Percentiles rank a stretch among this genome's conserved stretches.
phyloP scores from a whole-genome alignment of 2,329 filamentous ascomycete species.

The Fusarium camptoceras region DNA sequence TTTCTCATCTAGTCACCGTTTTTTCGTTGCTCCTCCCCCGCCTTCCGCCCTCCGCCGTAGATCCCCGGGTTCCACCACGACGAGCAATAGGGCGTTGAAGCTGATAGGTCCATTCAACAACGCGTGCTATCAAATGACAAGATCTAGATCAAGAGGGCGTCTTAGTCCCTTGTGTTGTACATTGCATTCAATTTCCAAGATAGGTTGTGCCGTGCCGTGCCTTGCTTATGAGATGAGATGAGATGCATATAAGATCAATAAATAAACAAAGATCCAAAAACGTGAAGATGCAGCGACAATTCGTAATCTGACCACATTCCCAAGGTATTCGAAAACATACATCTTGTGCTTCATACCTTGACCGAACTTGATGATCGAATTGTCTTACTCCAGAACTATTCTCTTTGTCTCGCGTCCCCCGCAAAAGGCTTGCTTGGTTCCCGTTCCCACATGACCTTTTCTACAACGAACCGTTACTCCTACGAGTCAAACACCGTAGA shows the following conservation, averaged over 20 bases:
- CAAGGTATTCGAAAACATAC: background rate
- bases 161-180: slow-evolving; percentile 10
- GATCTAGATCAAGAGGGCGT: slow-evolving; percentile 34
- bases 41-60: slow-evolving; percentile 27
- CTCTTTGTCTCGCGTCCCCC: slow-evolving; percentile 30
- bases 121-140: slow-evolving; percentile 38
- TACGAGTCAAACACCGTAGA: slow-evolving; percentile 29
- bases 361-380: slow-evolving; percentile 11
- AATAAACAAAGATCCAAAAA: slow-evolving; percentile 7
- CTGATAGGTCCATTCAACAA: slow-evolving; percentile 33
- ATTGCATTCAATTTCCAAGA: slow-evolving; percentile 2
- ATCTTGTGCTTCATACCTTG: background rate
- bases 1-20: background rate
- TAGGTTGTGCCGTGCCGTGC: background rate
- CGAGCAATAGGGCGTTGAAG: slow-evolving; percentile 42
- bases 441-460: slow-evolving; percentile 35
- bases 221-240: slow-evolving; percentile 5
- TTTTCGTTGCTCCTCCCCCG: slow-evolving; percentile 1
- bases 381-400: slow-evolving; percentile 3
- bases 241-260: slow-evolving; percentile 24
- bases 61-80: slow-evolving; percentile 42
- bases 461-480: slow-evolving; percentile 34
- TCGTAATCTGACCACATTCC: background rate
- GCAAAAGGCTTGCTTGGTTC: slow-evolving; percentile 23
- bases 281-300: background rate